Conservation (phyloP, 345 rosid species). For the Sonneratia alba region DNA sequence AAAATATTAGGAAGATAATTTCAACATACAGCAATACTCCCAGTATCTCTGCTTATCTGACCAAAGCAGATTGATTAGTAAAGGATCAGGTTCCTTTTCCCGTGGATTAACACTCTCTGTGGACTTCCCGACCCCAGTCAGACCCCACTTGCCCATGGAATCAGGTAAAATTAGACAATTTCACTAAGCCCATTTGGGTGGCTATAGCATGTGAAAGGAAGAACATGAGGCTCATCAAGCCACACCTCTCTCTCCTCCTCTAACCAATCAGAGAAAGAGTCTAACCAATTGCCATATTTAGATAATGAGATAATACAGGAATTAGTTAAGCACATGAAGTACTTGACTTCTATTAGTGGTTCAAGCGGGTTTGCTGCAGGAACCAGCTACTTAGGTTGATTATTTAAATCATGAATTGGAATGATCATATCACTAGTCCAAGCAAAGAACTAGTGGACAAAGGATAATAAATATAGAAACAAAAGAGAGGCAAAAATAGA, state of each 20-base stretch:
- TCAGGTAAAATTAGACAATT: background rate
- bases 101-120: background rate
- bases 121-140: background rate
- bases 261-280: background rate
- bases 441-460: background rate
- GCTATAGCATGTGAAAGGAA: background rate
- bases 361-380: background rate
- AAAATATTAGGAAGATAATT: slow-evolving; percentile 10
- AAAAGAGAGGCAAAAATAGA: background rate
- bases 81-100: background rate
- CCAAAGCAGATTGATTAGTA: background rate
- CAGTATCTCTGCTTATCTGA: background rate
- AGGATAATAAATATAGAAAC: background rate
- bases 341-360: background rate
- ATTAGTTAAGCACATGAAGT: background rate
- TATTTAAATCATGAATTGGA: background rate
- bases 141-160: background rate
- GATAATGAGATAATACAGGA: background rate
- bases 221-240: background rate
- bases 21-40: background rate
- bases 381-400: background rate
- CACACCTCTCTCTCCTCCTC: background rate
- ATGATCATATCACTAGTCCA: background rate
- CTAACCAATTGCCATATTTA: background rate
- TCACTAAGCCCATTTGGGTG: background rate